Evolutionary conservation across 169 alveolate species (phyloP).

Genomic region (Amoebophrya sp.): DNA sequence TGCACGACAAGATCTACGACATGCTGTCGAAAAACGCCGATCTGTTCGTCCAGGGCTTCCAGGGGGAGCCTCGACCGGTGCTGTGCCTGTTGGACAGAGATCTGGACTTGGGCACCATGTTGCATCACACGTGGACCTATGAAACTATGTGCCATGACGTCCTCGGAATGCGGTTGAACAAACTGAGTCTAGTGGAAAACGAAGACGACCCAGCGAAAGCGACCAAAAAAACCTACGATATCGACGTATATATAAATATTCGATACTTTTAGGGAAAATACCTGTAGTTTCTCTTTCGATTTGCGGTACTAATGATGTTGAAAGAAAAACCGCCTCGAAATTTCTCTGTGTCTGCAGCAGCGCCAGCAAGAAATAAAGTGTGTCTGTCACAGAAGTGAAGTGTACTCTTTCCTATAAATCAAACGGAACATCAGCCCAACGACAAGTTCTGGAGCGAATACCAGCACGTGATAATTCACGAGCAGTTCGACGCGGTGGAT

Average conservation of each 20-base stretch:
- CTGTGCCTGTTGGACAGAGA: conserved; percentile 37
- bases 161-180: conserved; percentile 16
- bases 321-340: no score
- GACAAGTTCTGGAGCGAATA: neutral
- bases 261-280: no score
- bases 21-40: neutral
- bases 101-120: conserved; percentile 37
- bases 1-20: neutral
- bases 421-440: neutral
- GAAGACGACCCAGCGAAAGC: neutral
- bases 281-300: no score
- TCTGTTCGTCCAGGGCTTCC: no score
- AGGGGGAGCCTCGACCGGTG: conserved; percentile 27
- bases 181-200: neutral
- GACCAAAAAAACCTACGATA: conserved; percentile 17
- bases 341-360: no score
- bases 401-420: neutral
- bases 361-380: no score
- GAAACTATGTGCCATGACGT: conserved; percentile 35
- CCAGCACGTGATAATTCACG: neutral
- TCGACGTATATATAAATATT: neutral
- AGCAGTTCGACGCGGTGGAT: neutral
- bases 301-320: no score
- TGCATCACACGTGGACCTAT: conserved; percentile 44
- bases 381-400: no score